Percentiles rank a stretch among this genome's conserved stretches.
Evolutionary conservation across 78 protist genomes (phyloP).

Genomic region (Isochrysis galbana): DNA sequence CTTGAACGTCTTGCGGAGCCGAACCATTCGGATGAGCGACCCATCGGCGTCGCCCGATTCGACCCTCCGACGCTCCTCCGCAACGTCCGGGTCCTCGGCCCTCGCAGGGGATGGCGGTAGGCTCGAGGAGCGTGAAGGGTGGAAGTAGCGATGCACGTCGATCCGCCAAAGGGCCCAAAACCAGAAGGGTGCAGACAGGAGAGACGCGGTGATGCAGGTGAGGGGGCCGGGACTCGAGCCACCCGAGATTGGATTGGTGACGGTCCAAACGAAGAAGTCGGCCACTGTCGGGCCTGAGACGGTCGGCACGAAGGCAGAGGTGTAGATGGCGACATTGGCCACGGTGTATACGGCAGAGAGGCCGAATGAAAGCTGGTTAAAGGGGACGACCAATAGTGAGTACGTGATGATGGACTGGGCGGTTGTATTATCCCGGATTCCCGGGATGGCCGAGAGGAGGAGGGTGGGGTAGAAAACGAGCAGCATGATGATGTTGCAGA

Average conservation of each 20-base stretch:
- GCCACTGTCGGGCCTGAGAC: background rate
- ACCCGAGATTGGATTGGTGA: background rate
- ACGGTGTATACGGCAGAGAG: background rate
- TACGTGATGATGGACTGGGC: background rate
- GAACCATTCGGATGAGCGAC: background rate
- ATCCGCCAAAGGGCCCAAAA: background rate
- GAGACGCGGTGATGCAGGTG: background rate
- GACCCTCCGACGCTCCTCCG: background rate
- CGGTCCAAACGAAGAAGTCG: background rate
- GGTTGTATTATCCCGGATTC: background rate
- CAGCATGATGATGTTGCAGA: background rate
- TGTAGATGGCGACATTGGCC: background rate
- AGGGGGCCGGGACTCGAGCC: background rate
- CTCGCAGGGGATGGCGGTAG: background rate
- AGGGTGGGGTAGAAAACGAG: background rate
- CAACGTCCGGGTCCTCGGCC: background rate
- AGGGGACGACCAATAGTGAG: background rate
- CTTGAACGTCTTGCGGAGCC: conserved; percentile 30
- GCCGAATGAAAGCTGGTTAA: background rate
- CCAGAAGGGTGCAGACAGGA: background rate
- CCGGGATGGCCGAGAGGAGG: background rate
- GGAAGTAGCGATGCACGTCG: background rate
- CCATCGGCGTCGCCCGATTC: background rate
- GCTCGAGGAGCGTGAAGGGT: too few relatives aligned
- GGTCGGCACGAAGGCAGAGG: background rate